phyloP scores from a whole-genome alignment of 108 stramenopile species.

The Fragilaria crotonensis region DNA sequence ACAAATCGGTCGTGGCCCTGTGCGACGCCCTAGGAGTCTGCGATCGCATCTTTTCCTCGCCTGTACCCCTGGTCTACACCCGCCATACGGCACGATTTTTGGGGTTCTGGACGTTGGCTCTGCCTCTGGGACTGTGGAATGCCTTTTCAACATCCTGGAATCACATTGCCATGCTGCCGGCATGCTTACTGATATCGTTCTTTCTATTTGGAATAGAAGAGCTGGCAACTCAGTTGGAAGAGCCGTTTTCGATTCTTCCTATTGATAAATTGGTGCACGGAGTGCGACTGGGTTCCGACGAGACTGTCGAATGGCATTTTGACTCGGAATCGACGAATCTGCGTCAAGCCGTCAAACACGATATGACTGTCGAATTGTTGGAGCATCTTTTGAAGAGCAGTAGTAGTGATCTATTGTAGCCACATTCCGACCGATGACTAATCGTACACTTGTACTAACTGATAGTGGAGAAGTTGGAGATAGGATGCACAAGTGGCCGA shows the following conservation, averaged over 20 bases:
- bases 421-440: no score
- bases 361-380: no score
- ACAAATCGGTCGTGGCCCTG: conserved; percentile 35
- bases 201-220: conserved; percentile 73
- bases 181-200: conserved; percentile 18
- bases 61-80: conserved; percentile 50
- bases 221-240: conserved; percentile 63
- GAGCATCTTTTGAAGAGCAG: no score
- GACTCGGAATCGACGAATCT: no score
- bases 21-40: conserved; percentile 26
- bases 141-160: conserved; percentile 44
- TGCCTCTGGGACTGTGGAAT: conserved; percentile 55
- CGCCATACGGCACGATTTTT: conserved; percentile 69
- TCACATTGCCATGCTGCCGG: conserved; percentile 48
- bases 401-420: no score
- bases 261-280: conserved; percentile 51
- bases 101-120: conserved; percentile 35
- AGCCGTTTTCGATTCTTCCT: conserved; percentile 69
- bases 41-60: conserved; percentile 45
- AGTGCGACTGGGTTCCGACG: no score
- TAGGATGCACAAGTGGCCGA: no score
- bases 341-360: no score
- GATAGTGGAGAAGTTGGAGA: no score
- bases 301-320: no score
- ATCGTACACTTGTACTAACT: no score